Percentiles rank a stretch among this genome's conserved stretches.
Conservation (phyloP, 805 yeast species). For the Brettanomyces nanus region DNA sequence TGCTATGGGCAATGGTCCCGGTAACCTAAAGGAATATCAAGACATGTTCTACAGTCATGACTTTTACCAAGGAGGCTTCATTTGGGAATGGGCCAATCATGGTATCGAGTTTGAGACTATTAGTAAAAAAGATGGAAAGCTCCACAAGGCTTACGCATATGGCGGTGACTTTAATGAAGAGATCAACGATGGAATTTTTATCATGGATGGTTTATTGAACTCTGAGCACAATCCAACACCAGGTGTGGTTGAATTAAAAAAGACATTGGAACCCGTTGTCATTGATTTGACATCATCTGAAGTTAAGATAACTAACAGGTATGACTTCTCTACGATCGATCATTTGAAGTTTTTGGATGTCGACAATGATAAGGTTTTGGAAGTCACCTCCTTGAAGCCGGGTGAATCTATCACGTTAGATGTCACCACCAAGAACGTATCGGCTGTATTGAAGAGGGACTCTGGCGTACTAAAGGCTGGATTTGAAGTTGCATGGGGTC, state of each 20-base stretch:
- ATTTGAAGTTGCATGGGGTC: background rate
- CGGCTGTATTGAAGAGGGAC: background rate
- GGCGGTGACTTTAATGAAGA: background rate
- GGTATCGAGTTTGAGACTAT: background rate
- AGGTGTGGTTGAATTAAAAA: background rate
- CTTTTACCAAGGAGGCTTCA: background rate
- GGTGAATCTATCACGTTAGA: background rate
- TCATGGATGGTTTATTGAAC: background rate
- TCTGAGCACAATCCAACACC: background rate
- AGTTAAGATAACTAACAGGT: background rate
- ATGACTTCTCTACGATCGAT: background rate
- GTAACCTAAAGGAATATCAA: background rate
- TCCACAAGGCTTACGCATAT: background rate
- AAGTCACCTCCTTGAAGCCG: background rate
- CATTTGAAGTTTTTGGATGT: background rate
- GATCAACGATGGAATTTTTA: background rate
- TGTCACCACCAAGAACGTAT: background rate
- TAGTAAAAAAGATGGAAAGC: background rate
- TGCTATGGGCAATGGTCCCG: slow-evolving; percentile 1
- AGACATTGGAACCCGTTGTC: background rate
- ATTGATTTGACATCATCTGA: background rate
- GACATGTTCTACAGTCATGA: background rate
- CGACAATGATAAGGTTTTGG: background rate
- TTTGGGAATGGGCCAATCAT: slow-evolving; percentile 1
- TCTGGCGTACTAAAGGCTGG: background rate